A percentile compares a stretch with the other conserved stretches of the same genome.
phyloP scores from a whole-genome alignment of 2,329 filamentous ascomycete genomes.

The Alternaria triticimaculans region DNA sequence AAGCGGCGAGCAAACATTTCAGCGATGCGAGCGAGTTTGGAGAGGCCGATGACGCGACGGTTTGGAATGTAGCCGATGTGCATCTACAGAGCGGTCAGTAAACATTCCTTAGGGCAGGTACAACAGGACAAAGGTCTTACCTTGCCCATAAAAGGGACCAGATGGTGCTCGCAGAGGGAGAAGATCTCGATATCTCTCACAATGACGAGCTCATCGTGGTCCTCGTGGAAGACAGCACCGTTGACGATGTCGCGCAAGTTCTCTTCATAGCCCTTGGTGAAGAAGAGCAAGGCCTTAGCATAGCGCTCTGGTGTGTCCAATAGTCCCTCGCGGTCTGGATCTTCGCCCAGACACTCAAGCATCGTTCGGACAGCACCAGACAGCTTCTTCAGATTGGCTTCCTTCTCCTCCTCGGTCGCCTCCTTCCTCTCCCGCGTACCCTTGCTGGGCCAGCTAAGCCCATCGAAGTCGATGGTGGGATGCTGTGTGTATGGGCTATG shows the following conservation, averaged over 20 bases:
- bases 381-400: constrained; percentile 65
- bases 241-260: constrained; percentile 93
- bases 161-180: constrained; percentile 93
- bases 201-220: constrained; percentile 96
- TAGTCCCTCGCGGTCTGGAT: constrained; percentile 68
- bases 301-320: constrained; percentile 80
- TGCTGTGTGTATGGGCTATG: constrained; percentile 59
- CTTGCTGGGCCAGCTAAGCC: constrained; percentile 62
- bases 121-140: constrained; percentile 53
- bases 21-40: constrained; percentile 92
- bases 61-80: constrained; percentile 98
- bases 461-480: constrained; percentile 62
- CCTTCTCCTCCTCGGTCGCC: constrained; percentile 64
- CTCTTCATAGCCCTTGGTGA: constrained; percentile 96
- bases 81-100: constrained; percentile 67
- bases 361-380: constrained; percentile 68
- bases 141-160: constrained; percentile 96
- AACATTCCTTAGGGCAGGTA: neutral
- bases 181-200: constrained; percentile 97
- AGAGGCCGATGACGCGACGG: constrained; percentile 90
- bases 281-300: constrained; percentile 92
- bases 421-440: constrained; percentile 70
- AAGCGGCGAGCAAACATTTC: constrained; percentile 95
- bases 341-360: constrained; percentile 70
- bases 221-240: constrained; percentile 91